These are phyloP conservation scores for Candida labiduridarum DNA, from an alignment of 1,139 yeast species.

Conservation along the genomic window DNA sequence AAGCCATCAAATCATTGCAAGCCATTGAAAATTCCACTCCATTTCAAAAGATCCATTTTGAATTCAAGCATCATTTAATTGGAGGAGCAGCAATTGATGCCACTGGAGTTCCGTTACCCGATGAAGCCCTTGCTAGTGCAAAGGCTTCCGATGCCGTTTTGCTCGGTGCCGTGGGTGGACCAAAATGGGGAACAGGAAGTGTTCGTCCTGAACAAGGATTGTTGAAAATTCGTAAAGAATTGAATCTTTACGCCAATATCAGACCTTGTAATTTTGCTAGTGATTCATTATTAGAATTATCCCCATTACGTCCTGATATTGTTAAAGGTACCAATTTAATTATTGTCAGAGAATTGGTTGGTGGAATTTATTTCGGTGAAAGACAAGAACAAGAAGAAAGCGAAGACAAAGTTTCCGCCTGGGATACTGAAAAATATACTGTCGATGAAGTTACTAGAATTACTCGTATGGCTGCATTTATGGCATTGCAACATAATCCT, in stretches of 20 bases:
- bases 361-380: slow-evolving; percentile 97
- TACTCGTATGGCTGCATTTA: slow-evolving; percentile 96
- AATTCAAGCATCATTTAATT: slow-evolving; percentile 79
- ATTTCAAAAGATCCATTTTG: slow-evolving; percentile 56
- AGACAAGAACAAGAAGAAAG: slow-evolving; percentile 88
- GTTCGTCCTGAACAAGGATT: slow-evolving; percentile 98
- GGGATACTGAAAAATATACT: slow-evolving; percentile 91
- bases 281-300: slow-evolving; percentile 77
- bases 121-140: slow-evolving; percentile 81
- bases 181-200: slow-evolving; percentile 94
- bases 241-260: slow-evolving; percentile 90
- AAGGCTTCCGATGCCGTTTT: slow-evolving; percentile 89
- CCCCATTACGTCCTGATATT: slow-evolving; percentile 82
- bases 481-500: slow-evolving; percentile 91
- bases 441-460: slow-evolving; percentile 92
- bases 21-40: slow-evolving; percentile 74
- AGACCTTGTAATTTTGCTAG: slow-evolving; percentile 97
- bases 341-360: slow-evolving; percentile 95
- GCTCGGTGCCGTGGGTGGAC: slow-evolving; percentile 98
- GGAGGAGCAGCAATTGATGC: slow-evolving; percentile 99
- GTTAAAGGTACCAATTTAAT: slow-evolving; percentile 89
- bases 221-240: slow-evolving; percentile 88
- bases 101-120: slow-evolving; percentile 91
- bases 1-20: slow-evolving; percentile 86
- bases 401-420: slow-evolving; percentile 64